phyloP scores from a whole-genome alignment of 306 rosid species.

The Ormosia semicastrata region DNA sequence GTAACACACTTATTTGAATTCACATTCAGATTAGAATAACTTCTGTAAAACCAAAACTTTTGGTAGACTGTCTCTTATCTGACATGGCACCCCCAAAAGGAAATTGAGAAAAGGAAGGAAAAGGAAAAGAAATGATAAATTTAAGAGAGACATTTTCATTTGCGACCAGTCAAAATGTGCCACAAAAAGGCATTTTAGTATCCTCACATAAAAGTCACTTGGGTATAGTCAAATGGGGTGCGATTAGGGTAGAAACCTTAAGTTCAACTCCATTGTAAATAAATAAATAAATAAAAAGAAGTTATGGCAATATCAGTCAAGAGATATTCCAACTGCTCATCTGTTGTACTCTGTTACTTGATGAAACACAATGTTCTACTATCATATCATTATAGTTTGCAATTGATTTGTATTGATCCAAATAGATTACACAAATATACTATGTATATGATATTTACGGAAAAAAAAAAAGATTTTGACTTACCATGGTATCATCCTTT shows the following conservation, averaged over 20 bases:
- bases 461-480: slow-evolving; percentile 12
- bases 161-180: neutral
- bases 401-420: neutral
- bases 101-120: neutral
- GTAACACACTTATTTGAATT: slow-evolving; percentile 21
- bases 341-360: neutral
- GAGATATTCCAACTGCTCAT: neutral
- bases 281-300: neutral
- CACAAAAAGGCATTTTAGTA: neutral
- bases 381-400: neutral
- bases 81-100: neutral
- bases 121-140: neutral
- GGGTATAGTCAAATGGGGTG: neutral
- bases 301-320: neutral
- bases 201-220: neutral
- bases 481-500: slow-evolving; percentile 88
- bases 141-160: neutral
- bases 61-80: neutral
- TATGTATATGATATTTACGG: neutral
- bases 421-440: neutral
- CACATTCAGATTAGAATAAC: neutral
- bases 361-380: neutral
- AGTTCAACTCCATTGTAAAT: neutral
- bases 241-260: neutral
- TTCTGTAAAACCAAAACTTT: neutral